Evolutionary conservation across 164 flowering plant species (phyloP).

Genomic region (Santalum album): DNA sequence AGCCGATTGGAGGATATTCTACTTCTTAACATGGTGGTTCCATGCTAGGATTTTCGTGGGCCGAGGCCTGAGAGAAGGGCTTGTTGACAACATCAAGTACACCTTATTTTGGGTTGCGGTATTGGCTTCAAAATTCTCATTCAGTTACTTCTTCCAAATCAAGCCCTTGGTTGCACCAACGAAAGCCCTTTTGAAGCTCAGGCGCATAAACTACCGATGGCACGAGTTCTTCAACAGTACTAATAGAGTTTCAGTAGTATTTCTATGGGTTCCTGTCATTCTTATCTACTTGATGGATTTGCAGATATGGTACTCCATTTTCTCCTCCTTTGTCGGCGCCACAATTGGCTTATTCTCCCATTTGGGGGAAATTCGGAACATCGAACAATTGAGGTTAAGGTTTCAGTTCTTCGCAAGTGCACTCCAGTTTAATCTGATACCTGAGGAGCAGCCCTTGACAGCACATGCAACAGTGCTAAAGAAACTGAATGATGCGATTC

Average conservation of each 20-base stretch:
- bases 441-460: slow-evolving; percentile 49
- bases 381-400: slow-evolving; percentile 67
- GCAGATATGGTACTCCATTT: slow-evolving; percentile 82
- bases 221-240: slow-evolving; percentile 70
- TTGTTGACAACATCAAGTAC: slow-evolving; percentile 61
- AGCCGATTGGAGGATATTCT: slow-evolving; percentile 51
- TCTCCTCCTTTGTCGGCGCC: slow-evolving; percentile 68
- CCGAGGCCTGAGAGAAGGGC: slow-evolving; percentile 84
- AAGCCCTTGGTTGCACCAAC: slow-evolving; percentile 77
- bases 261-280: slow-evolving; percentile 80
- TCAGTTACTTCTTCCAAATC: slow-evolving; percentile 86
- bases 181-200: slow-evolving; percentile 34
- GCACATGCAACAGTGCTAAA: slow-evolving; percentile 34
- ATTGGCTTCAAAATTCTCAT: slow-evolving; percentile 53
- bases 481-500: slow-evolving; percentile 61
- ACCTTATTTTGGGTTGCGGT: slow-evolving; percentile 68
- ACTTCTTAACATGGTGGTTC: slow-evolving; percentile 90
- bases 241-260: slow-evolving; percentile 43
- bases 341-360: slow-evolving; percentile 69
- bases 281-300: slow-evolving; percentile 76
- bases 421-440: slow-evolving; percentile 83
- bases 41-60: slow-evolving; percentile 69
- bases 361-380: slow-evolving; percentile 84
- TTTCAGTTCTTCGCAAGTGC: slow-evolving; percentile 96
- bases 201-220: slow-evolving; percentile 32